Evolutionary conservation across 2,329 filamentous ascomycete genomes (phyloP).

Genomic region (Alternaria infectoria): DNA sequence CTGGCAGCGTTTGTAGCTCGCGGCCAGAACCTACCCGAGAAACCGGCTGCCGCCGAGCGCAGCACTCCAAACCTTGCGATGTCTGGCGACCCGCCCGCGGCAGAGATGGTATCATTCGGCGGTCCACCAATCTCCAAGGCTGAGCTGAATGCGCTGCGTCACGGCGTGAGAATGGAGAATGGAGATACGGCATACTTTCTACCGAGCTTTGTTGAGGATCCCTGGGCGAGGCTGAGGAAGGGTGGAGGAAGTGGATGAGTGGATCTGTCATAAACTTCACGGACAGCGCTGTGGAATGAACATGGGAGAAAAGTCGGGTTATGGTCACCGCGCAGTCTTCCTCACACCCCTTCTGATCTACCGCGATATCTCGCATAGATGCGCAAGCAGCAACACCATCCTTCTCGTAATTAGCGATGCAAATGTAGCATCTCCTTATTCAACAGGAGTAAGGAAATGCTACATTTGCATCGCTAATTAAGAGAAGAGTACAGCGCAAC

Average conservation of each 20-base stretch:
- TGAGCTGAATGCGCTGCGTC: conserved; percentile 47
- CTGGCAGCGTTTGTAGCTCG: conserved; percentile 42
- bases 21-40: conserved; percentile 33
- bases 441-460: background rate
- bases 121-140: conserved; percentile 32
- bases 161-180: conserved; percentile 52
- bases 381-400: background rate
- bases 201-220: conserved; percentile 72
- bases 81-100: conserved; percentile 5
- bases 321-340: background rate
- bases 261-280: background rate
- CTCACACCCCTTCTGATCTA: background rate
- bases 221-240: conserved; percentile 60
- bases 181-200: conserved; percentile 76
- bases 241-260: background rate
- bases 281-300: background rate
- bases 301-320: background rate
- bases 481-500: background rate
- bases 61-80: background rate
- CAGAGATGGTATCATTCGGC: conserved; percentile 37
- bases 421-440: background rate
- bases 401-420: background rate
- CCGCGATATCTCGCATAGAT: background rate
- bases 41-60: conserved; percentile 7
- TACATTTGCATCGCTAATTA: too few relatives aligned